phyloP scores from a whole-genome alignment of 1,284 basidiomycete genomes.

The Fomes fomentarius region DNA sequence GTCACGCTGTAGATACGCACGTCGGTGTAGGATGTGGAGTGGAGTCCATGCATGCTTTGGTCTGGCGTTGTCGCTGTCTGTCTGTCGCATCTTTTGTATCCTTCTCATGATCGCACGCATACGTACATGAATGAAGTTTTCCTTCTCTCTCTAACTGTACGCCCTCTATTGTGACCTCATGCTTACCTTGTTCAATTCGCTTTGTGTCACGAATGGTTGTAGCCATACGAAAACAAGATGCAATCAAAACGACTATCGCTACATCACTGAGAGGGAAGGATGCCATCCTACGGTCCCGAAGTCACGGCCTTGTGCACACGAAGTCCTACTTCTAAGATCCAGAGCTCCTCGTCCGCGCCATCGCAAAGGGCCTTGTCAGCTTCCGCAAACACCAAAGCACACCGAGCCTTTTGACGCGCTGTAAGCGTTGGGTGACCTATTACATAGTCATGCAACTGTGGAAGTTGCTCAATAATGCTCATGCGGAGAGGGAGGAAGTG shows the following conservation, averaged over 20 bases:
- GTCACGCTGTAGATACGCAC: conserved; percentile 14
- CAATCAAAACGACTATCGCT: conserved; percentile 1
- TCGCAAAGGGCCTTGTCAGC: conserved; percentile 97
- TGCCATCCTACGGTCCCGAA: conserved; percentile 3
- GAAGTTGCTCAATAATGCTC: not conserved
- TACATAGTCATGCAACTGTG: conserved; percentile 89
- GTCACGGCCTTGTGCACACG: conserved; percentile 68
- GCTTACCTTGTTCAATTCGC: not conserved
- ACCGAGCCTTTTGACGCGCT: conserved; percentile 81
- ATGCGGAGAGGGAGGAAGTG: not conserved
- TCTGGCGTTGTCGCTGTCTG: conserved; percentile 21
- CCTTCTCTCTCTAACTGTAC: conserved; percentile 19
- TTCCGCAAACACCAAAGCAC: conserved; percentile 88
- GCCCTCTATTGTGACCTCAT: conserved; percentile 10
- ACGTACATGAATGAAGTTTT: conserved; percentile 24
- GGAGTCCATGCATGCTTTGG: conserved; percentile 13
- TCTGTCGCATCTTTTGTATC: conserved; percentile 24
- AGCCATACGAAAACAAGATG: not conserved
- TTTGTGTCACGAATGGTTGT: not conserved
- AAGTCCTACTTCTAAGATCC: conserved; percentile 88
- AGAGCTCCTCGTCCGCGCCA: conserved; percentile 98
- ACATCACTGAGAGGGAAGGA: not conserved
- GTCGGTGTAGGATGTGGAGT: conserved; percentile 22
- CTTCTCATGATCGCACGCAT: conserved; percentile 25
- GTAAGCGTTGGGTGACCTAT: conserved; percentile 82